Percentiles rank a stretch among this genome's conserved stretches.
phyloP scores from a whole-genome alignment of 257 asterid genomes.

The Phtheirospermum japonicum region DNA sequence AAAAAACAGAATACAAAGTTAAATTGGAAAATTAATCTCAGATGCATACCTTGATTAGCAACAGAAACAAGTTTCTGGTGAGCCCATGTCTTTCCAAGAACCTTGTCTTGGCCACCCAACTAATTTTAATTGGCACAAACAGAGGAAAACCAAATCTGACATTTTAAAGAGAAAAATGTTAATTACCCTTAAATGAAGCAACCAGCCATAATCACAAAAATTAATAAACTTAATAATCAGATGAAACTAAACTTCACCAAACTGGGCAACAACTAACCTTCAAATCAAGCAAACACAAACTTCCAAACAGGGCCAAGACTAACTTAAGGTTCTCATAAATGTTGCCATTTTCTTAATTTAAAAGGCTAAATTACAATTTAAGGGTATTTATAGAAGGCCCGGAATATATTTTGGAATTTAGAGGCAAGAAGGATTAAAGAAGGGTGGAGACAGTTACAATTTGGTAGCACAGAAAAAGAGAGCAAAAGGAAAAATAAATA shows the following conservation, averaged over 20 bases:
- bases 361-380: not conserved
- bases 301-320: constrained; percentile 29
- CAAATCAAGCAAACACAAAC: constrained; percentile 45
- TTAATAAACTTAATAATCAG: constrained; percentile 15
- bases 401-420: not conserved
- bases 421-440: constrained; percentile 23
- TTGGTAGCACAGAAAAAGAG: not conserved
- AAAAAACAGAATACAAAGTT: not conserved
- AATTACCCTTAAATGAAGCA: constrained; percentile 48
- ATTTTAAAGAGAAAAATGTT: not conserved
- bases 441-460: constrained; percentile 6
- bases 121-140: too few relatives aligned
- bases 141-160: not conserved
- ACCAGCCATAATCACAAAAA: constrained; percentile 33
- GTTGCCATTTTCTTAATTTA: constrained; percentile 7
- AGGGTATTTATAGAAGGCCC: not conserved
- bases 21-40: not conserved
- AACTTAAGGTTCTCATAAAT: constrained; percentile 15
- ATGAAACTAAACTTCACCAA: constrained; percentile 39
- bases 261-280: constrained; percentile 34
- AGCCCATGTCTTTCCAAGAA: not conserved
- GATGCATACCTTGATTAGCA: constrained; percentile 27
- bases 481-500: not conserved
- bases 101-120: too few relatives aligned
- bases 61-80: not conserved